Percentiles rank a stretch among this genome's conserved stretches.
Evolutionary conservation across 2,329 filamentous ascomycete genomes (phyloP).

Genomic region (Ampelomyces quisqualis): DNA sequence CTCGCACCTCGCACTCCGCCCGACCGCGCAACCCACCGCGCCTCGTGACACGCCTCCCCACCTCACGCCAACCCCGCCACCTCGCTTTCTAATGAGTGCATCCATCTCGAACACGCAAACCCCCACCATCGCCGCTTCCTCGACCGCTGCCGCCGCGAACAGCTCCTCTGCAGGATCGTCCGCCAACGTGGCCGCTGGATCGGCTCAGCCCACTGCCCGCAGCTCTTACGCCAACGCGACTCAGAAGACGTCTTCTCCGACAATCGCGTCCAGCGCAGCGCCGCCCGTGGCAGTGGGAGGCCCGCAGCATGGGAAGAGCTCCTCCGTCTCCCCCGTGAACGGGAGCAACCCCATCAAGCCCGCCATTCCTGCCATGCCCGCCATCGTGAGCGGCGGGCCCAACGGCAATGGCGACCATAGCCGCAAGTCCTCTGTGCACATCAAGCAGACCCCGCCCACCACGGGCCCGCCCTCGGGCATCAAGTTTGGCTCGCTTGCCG

Average conservation of each 20-base stretch:
- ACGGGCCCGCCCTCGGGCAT: slow-evolving; percentile 59
- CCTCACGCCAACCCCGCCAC: slow-evolving; percentile 14
- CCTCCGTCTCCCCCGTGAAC: slow-evolving; percentile 73
- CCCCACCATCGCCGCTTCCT: slow-evolving; percentile 52
- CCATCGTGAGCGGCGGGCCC: slow-evolving; percentile 62
- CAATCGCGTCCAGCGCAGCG: slow-evolving; percentile 54
- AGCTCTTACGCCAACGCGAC: slow-evolving; percentile 63
- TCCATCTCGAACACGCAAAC: slow-evolving; percentile 55
- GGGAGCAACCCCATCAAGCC: slow-evolving; percentile 73
- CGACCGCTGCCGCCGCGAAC: slow-evolving; percentile 50
- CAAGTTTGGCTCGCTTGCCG: slow-evolving; percentile 76
- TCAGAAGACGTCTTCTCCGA: slow-evolving; percentile 54
- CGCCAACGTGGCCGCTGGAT: slow-evolving; percentile 53
- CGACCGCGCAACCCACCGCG: slow-evolving; percentile 19
- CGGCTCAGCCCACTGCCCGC: slow-evolving; percentile 57
- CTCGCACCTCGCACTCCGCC: slow-evolving; percentile 19
- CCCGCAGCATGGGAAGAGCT: slow-evolving; percentile 47
- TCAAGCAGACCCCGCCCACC: slow-evolving; percentile 72
- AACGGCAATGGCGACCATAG: slow-evolving; percentile 74
- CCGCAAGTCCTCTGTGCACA: slow-evolving; percentile 90
- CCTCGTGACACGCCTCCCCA: slow-evolving; percentile 12
- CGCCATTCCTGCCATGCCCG: slow-evolving; percentile 63
- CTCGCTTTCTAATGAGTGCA: slow-evolving; percentile 61
- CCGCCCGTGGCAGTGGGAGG: slow-evolving; percentile 57
- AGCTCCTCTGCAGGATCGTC: slow-evolving; percentile 53